Evolutionary conservation across 2,329 filamentous ascomycete species (phyloP).

Genomic region (Fusarium duplospermum): DNA sequence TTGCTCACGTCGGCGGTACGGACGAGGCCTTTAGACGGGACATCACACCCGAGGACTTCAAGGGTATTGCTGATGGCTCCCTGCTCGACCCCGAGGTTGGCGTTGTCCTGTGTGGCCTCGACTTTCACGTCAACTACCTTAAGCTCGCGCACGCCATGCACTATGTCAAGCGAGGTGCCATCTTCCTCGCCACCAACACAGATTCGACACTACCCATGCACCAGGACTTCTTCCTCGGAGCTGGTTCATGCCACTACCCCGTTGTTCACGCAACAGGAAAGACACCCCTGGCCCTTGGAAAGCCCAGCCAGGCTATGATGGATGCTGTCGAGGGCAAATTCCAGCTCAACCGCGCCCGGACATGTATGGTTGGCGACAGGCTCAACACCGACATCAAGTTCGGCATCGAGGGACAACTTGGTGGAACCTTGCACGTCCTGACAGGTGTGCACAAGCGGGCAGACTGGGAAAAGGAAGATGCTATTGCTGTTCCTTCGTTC

Average conservation of each 20-base stretch:
- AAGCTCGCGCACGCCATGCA: slow-evolving; percentile 88
- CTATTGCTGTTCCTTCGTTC: slow-evolving; percentile 78
- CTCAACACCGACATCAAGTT: slow-evolving; percentile 97
- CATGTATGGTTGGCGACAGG: slow-evolving; percentile 96
- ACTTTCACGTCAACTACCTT: slow-evolving; percentile 95
- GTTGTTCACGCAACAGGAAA: slow-evolving; percentile 77
- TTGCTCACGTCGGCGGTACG: slow-evolving; percentile 87
- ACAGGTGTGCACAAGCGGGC: slow-evolving; percentile 90
- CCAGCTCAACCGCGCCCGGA: slow-evolving; percentile 81
- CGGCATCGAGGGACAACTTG: slow-evolving; percentile 88
- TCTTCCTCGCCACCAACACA: slow-evolving; percentile 92
- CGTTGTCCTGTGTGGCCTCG: slow-evolving; percentile 87
- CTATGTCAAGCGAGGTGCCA: slow-evolving; percentile 84
- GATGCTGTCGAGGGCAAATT: slow-evolving; percentile 98
- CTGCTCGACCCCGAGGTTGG: slow-evolving; percentile 88
- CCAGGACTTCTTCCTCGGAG: slow-evolving; percentile 88
- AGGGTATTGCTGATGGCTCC: slow-evolving; percentile 78
- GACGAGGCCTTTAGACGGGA: slow-evolving; percentile 82
- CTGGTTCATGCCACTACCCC: slow-evolving; percentile 83
- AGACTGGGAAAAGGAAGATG: slow-evolving; percentile 79
- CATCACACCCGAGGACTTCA: slow-evolving; percentile 84
- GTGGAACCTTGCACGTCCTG: slow-evolving; percentile 89
- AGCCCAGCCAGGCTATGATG: slow-evolving; percentile 99
- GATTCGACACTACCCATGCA: slow-evolving; percentile 90
- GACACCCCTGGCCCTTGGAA: slow-evolving; percentile 84